Conservation (phyloP, 2,329 filamentous ascomycete genomes). For the Chalaropsis ovoidea region DNA sequence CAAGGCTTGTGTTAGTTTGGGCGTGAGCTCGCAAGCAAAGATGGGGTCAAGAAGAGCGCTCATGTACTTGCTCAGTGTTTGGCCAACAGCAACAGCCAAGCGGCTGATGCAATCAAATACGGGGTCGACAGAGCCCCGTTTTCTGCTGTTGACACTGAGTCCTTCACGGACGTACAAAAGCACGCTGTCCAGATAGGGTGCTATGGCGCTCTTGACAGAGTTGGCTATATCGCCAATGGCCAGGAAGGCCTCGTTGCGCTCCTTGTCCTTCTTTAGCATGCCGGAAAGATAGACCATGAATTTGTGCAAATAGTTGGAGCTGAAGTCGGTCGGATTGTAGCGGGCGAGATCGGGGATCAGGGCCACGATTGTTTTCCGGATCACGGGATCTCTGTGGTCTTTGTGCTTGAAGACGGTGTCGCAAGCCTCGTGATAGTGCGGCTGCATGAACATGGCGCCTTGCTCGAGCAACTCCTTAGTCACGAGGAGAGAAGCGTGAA, state of each 20-base stretch:
- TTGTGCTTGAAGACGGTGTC: constrained; percentile 88
- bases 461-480: constrained; percentile 87
- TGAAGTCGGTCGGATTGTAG: constrained; percentile 86
- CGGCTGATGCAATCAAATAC: constrained; percentile 98
- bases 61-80: constrained; percentile 97
- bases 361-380: constrained; percentile 78
- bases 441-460: constrained; percentile 98
- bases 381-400: constrained; percentile 79
- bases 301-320: constrained; percentile 74
- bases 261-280: constrained; percentile 89
- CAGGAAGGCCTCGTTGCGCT: constrained; percentile 85
- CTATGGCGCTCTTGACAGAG: constrained; percentile 89
- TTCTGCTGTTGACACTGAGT: constrained; percentile 65
- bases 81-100: constrained; percentile 85
- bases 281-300: constrained; percentile 95
- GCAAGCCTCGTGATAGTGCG: constrained; percentile 81
- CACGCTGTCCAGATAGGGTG: constrained; percentile 88
- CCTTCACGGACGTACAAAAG: constrained; percentile 89
- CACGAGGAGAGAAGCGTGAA: constrained; percentile 88
- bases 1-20: constrained; percentile 85
- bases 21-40: constrained; percentile 89
- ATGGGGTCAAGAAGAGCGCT: constrained; percentile 90
- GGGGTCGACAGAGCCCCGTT: constrained; percentile 56
- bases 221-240: constrained; percentile 95
- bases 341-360: constrained; percentile 87